Evolutionary conservation across 495 filamentous ascomycete genomes (phyloP).

Genomic region (Tuber aestivum): DNA sequence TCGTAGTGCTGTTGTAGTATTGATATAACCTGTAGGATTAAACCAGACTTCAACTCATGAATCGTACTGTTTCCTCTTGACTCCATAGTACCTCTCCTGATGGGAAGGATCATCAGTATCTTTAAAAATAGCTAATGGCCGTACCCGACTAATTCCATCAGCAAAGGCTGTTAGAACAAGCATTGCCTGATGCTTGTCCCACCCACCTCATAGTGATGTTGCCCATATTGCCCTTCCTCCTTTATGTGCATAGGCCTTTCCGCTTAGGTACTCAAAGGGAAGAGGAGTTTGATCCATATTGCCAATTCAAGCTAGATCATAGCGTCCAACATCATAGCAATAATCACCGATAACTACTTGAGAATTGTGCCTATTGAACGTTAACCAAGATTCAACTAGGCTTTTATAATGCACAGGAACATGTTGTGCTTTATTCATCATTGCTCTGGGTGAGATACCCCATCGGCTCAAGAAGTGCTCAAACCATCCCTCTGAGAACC

Average conservation of each 20-base stretch:
- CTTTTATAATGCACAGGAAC: neutral
- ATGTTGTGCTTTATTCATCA: neutral
- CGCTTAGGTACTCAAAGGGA: slow-evolving; percentile 15
- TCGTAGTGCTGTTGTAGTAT: neutral
- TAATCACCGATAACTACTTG: neutral
- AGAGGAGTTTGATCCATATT: too few species aligned
- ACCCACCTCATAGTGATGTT: neutral
- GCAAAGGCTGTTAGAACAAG: neutral
- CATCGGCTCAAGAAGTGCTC: neutral
- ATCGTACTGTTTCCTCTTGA: neutral
- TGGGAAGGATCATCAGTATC: neutral
- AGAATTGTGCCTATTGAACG: neutral
- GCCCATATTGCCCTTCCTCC: slow-evolving; percentile 1
- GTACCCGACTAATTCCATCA: neutral
- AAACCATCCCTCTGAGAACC: neutral
- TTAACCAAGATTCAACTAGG: neutral
- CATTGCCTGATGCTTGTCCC: slow-evolving; percentile 11
- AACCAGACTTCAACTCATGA: neutral
- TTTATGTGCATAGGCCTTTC: neutral
- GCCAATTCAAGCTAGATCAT: neutral
- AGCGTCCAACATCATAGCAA: neutral
- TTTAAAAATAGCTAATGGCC: slow-evolving; percentile 3
- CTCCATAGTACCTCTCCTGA: neutral
- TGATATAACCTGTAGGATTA: neutral
- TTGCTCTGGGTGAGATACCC: neutral